Evolutionary conservation across 495 filamentous ascomycete genomes (phyloP).

Genomic region (Platismatia glauca): DNA sequence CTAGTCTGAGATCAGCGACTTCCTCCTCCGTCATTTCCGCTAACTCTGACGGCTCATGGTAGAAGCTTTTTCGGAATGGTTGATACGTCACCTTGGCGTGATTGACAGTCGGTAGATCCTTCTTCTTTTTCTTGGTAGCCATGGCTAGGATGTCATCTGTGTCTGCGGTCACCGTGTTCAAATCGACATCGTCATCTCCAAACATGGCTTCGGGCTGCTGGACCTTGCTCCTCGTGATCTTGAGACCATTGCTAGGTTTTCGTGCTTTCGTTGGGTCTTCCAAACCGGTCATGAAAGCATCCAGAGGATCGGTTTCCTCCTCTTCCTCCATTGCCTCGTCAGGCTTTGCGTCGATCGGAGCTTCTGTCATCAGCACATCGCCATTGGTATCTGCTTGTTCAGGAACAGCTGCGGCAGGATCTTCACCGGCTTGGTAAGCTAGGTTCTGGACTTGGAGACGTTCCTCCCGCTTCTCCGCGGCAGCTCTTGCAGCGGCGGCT

Average conservation of each 20-base stretch:
- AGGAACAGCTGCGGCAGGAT: slow-evolving; percentile 21
- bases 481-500: slow-evolving; percentile 72
- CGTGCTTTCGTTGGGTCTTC: slow-evolving; percentile 42
- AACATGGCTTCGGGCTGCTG: slow-evolving; percentile 78
- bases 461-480: slow-evolving; percentile 67
- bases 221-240: slow-evolving; percentile 38
- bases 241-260: slow-evolving; percentile 32
- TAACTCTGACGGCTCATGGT: slow-evolving; percentile 79
- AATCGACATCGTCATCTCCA: slow-evolving; percentile 68
- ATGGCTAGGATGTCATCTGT: slow-evolving; percentile 80
- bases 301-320: slow-evolving; percentile 83
- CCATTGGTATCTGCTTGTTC: slow-evolving; percentile 33
- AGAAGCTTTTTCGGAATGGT: slow-evolving; percentile 86
- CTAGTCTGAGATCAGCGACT: slow-evolving; percentile 66
- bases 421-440: slow-evolving; percentile 32
- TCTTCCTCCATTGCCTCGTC: slow-evolving; percentile 41
- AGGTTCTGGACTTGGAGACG: slow-evolving; percentile 47
- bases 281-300: slow-evolving; percentile 89
- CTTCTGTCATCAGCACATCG: slow-evolving; percentile 41
- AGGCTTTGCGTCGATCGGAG: slow-evolving; percentile 22
- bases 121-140: slow-evolving; percentile 90
- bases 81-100: slow-evolving; percentile 79
- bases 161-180: slow-evolving; percentile 58
- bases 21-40: slow-evolving; percentile 80
- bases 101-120: slow-evolving; percentile 80